Base-by-base conservation (phyloP, 495 filamentous ascomycete genomes). In the Parathielavia hyrcaniae region DNA sequence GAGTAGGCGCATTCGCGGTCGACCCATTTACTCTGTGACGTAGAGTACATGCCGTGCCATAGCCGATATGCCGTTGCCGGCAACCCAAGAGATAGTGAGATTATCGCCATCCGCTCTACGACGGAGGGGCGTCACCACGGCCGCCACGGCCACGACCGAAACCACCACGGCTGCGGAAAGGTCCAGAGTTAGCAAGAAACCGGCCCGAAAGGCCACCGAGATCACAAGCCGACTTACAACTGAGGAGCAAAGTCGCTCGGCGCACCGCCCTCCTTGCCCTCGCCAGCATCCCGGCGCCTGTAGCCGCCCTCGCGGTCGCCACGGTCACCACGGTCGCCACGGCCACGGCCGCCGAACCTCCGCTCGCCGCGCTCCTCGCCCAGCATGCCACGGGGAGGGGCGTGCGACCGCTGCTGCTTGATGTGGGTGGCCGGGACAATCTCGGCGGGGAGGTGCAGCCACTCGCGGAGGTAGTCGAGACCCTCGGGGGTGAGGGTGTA, bases 401-500 rank as follows among this genome's bases (percentile, higher is more conserved):
- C 91, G 76, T 98, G 91, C 65, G 90, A 93, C 77, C 95, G 90
- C 83, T 97, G 91, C 82, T 96, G 90, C 87, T 98, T 98, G 83
- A 98, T 96, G 85, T 98, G 93, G 71, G 93, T 98, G 65, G 93
- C 90, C 57, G 93, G 93, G 67, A 98, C 93, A 74, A 98, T 96
- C 84, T 98, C 93, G 71, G 95, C 93, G 74, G 93, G 93, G 68
- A 97, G 87, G 83, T 98, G 93, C 64, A 97, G 92, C 93, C 93
- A 98, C 83, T 98, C 93, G 67, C 93, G 95, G 74, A 98, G 91
- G 85, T 97, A 98, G 84, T 97, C 92, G 73, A 98, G 91, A 81
- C 93, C 93, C 70, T 97, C 92, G 68, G 91, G 90, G 74, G 93
- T 98, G 74, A 98, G 86, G 77, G 95, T 98, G 86, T 98, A 98